These are phyloP conservation scores for Colletotrichum ledebouriae DNA, from an alignment of 2,329 filamentous ascomycete species.

Conservation along the genomic window DNA sequence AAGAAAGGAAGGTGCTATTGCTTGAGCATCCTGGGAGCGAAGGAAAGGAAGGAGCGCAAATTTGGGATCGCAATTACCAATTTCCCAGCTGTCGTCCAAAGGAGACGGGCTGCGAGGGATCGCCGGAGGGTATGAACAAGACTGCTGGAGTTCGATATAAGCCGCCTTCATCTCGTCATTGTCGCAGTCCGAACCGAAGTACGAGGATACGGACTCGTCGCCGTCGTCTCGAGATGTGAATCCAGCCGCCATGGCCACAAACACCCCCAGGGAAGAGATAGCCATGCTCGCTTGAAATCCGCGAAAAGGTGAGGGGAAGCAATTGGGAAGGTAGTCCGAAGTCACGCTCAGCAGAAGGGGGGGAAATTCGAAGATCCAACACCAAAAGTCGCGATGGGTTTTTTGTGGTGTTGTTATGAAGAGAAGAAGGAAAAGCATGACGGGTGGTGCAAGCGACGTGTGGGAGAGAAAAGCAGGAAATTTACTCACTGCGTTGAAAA, in stretches of 20 bases:
- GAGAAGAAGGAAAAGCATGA: too few species aligned
- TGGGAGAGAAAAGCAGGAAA: background rate
- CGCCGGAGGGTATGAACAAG: background rate
- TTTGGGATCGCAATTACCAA: background rate
- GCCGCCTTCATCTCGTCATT: background rate
- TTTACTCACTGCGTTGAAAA: background rate
- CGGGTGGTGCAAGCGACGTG: too few species aligned
- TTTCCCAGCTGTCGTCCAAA: background rate
- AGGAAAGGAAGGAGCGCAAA: slow-evolving; percentile 14
- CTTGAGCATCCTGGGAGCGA: background rate
- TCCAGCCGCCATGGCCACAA: background rate
- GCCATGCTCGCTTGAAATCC: background rate
- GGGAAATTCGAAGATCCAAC: background rate
- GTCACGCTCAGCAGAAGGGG: too few species aligned
- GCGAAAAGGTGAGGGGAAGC: background rate
- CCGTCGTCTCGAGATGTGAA: slow-evolving; percentile 2
- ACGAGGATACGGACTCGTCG: background rate
- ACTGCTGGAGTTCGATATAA: background rate
- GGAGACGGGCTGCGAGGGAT: background rate
- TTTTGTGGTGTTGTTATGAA: too few species aligned
- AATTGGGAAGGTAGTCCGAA: too few species aligned
- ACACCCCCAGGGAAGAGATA: background rate
- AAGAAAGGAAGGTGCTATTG: background rate
- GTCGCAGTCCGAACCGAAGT: slow-evolving; percentile 7
- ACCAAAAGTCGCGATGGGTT: too few species aligned